Evolutionary conservation across 2,329 filamentous ascomycete genomes (phyloP).

Genomic region (Cytospora chrysosperma): DNA sequence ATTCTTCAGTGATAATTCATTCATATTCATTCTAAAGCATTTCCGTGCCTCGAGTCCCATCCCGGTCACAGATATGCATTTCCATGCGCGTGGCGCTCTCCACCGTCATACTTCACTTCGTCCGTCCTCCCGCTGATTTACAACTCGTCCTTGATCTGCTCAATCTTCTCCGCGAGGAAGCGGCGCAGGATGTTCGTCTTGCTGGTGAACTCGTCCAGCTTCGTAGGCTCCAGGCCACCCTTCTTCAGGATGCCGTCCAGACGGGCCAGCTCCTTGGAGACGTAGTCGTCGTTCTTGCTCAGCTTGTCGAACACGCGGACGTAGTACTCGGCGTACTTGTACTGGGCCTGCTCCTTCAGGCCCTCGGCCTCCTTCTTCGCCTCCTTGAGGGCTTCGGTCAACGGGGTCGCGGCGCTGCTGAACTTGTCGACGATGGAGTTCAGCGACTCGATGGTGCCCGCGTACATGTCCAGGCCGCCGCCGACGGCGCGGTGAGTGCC

Average conservation of each 20-base stretch:
- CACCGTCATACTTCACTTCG: too few species aligned
- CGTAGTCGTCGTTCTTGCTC: constrained; percentile 72
- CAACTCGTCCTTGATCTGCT: constrained; percentile 67
- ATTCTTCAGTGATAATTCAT: not conserved
- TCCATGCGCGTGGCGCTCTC: too few species aligned
- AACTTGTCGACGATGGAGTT: constrained; percentile 76
- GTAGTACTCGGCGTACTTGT: constrained; percentile 92
- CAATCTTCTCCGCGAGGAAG: constrained; percentile 64
- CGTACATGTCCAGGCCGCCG: constrained; percentile 73
- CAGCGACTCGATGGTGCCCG: constrained; percentile 78
- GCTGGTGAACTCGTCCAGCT: constrained; percentile 82
- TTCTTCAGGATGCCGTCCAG: constrained; percentile 79
- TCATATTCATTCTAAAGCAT: not conserved
- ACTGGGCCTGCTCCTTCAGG: constrained; percentile 60
- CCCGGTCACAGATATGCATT: not conserved
- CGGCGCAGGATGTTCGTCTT: constrained; percentile 85
- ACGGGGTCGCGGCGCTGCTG: constrained; percentile 54
- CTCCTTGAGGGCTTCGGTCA: constrained; percentile 67
- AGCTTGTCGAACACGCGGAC: constrained; percentile 87
- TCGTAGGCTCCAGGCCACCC: constrained; percentile 79
- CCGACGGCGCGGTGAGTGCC: constrained; percentile 82
- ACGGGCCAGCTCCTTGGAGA: constrained; percentile 79
- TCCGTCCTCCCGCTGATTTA: too few species aligned
- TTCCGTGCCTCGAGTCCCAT: not conserved
- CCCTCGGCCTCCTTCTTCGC: constrained; percentile 68